These are phyloP conservation scores for Solanum gandarillasii DNA, from an alignment of 257 asterid species.

Conservation along the genomic window DNA sequence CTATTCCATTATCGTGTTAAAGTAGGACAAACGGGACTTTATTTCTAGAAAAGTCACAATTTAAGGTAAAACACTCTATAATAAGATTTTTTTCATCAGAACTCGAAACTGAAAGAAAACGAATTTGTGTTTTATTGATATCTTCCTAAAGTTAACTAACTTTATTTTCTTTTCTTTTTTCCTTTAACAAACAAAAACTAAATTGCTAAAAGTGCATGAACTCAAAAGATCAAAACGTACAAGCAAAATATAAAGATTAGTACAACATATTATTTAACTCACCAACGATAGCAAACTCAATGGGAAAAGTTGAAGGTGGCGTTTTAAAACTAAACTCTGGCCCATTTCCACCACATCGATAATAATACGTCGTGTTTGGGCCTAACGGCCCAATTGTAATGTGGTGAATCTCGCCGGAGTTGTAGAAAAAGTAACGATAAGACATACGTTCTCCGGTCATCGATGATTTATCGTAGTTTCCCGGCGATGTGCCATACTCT, in stretches of 20 bases:
- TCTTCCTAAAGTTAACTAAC: not conserved
- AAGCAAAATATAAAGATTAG: not conserved
- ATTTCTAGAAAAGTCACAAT: too few relatives aligned
- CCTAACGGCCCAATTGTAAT: constrained; percentile 69
- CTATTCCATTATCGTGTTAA: too few relatives aligned
- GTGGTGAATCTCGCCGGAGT: constrained; percentile 65
- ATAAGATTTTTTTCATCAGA: not conserved
- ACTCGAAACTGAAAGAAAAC: too few relatives aligned
- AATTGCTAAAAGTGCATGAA: constrained; percentile 18
- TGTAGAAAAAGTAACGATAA: constrained; percentile 49
- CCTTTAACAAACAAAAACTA: not conserved
- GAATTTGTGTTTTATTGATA: not conserved
- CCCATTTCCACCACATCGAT: constrained; percentile 56
- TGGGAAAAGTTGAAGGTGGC: constrained; percentile 61
- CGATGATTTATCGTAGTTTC: constrained; percentile 24
- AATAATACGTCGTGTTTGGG: constrained; percentile 50
- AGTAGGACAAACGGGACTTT: too few relatives aligned
- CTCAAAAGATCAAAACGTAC: not conserved
- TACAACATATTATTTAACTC: constrained; percentile 11
- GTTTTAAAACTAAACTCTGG: constrained; percentile 64
- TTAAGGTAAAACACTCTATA: too few relatives aligned
- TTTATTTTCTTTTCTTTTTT: not conserved
- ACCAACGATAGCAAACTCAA: constrained; percentile 72
- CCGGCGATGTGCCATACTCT: constrained; percentile 49
- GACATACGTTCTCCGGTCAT: constrained; percentile 41